Evolutionary conservation across 345 rosid species (phyloP).

Genomic region (Streptanthus diversifolius): DNA sequence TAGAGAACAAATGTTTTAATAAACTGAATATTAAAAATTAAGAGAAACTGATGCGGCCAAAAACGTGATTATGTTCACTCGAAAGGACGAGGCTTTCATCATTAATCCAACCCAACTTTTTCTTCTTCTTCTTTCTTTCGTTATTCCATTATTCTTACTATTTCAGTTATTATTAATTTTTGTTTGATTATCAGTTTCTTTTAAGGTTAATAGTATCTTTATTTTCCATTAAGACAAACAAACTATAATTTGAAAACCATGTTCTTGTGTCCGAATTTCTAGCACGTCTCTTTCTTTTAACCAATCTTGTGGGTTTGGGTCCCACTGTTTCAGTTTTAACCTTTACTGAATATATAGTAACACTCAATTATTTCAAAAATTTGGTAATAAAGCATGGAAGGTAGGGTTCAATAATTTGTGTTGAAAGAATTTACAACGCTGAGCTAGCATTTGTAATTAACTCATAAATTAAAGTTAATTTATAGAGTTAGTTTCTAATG

Average conservation of each 20-base stretch:
- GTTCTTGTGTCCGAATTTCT: background rate
- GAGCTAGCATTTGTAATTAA: background rate
- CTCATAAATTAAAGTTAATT: background rate
- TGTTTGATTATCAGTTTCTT: background rate
- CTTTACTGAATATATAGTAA: background rate
- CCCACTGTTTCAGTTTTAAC: slow-evolving; percentile 14
- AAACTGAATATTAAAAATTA: background rate
- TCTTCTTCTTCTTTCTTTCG: background rate
- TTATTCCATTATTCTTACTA: background rate
- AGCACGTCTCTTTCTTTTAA: slow-evolving; percentile 1
- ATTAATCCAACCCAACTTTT: slow-evolving; percentile 19
- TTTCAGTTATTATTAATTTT: background rate
- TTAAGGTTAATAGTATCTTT: background rate
- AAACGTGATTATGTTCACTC: slow-evolving; percentile 37
- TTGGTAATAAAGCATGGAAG: background rate
- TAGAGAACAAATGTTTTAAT: slow-evolving; percentile 1
- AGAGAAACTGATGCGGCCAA: slow-evolving; percentile 16
- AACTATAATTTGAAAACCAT: background rate
- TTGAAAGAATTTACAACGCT: background rate
- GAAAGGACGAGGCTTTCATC: slow-evolving; percentile 21
- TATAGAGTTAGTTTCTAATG: background rate
- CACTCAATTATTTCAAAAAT: slow-evolving; percentile 6
- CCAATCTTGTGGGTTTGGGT: slow-evolving; percentile 12
- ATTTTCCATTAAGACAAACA: background rate
- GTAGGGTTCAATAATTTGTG: background rate